Conservation (phyloP, 2,329 filamentous ascomycete genomes). For the Leptographium galeiforme region DNA sequence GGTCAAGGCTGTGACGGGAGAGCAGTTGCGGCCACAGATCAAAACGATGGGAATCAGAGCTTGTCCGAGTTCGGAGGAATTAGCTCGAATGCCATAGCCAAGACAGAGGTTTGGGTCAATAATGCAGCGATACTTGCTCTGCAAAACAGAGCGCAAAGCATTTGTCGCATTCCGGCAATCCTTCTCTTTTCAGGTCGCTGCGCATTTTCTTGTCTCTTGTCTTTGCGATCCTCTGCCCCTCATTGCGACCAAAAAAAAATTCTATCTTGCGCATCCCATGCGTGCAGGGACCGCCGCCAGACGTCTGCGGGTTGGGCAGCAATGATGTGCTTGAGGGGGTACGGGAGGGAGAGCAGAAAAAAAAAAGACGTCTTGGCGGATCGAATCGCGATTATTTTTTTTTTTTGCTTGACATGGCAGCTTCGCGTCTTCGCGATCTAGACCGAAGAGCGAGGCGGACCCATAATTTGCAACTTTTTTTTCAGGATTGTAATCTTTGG, state of each 20-base stretch:
- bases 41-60: too few species aligned
- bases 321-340: neutral
- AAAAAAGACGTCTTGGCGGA: neutral
- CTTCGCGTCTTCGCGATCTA: conserved; percentile 1
- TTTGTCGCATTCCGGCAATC: too few species aligned
- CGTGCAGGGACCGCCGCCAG: neutral
- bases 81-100: too few species aligned
- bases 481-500: neutral
- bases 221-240: too few species aligned
- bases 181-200: too few species aligned
- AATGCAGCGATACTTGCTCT: too few species aligned
- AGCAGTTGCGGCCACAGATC: neutral
- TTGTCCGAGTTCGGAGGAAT: too few species aligned
- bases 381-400: neutral
- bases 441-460: neutral
- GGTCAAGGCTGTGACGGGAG: neutral
- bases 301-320: too few species aligned
- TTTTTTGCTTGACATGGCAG: neutral
- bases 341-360: neutral
- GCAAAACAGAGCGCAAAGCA: too few species aligned
- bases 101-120: too few species aligned
- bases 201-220: too few species aligned
- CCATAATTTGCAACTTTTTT: neutral
- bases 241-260: neutral
- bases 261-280: neutral